phyloP scores from a whole-genome alignment of 139 green algal species.

The Eudorina sp. region DNA sequence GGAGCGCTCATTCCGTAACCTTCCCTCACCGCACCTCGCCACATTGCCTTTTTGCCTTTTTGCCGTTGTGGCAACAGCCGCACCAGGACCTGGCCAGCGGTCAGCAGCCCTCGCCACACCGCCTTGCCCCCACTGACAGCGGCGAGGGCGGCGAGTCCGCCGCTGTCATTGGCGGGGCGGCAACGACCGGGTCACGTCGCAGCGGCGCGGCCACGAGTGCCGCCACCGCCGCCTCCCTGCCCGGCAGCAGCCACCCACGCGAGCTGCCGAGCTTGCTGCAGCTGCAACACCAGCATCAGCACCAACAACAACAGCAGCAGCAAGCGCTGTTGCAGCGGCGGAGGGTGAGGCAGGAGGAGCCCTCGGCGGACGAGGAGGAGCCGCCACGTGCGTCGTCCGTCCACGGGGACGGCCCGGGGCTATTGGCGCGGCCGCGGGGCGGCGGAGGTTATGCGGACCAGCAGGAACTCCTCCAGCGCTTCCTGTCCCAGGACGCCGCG shows the following conservation, averaged over 20 bases:
- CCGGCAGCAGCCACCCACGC: background rate
- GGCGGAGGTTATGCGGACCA: background rate
- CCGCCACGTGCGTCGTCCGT: too few relatives aligned
- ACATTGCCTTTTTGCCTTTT: too few relatives aligned
- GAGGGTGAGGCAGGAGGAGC: background rate
- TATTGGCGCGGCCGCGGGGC: too few relatives aligned
- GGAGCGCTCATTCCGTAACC: too few relatives aligned
- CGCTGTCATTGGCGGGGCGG: background rate
- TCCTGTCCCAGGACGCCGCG: background rate
- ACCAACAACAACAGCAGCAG: background rate
- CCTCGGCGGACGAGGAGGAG: background rate
- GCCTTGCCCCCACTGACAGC: background rate
- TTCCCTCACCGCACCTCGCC: too few relatives aligned
- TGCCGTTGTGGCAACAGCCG: background rate
- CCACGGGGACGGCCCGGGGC: background rate
- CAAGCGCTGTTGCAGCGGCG: background rate
- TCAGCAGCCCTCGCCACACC: background rate
- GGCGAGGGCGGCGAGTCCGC: constrained; percentile 6
- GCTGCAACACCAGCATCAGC: background rate
- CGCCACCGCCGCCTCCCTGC: background rate
- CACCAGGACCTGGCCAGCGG: background rate
- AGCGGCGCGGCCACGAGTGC: background rate
- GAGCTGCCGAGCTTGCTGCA: background rate
- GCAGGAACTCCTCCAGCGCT: background rate
- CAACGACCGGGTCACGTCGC: background rate